phyloP scores from a whole-genome alignment of 768 basidiomycete genomes.

The Suillus fuscotomentosus region DNA sequence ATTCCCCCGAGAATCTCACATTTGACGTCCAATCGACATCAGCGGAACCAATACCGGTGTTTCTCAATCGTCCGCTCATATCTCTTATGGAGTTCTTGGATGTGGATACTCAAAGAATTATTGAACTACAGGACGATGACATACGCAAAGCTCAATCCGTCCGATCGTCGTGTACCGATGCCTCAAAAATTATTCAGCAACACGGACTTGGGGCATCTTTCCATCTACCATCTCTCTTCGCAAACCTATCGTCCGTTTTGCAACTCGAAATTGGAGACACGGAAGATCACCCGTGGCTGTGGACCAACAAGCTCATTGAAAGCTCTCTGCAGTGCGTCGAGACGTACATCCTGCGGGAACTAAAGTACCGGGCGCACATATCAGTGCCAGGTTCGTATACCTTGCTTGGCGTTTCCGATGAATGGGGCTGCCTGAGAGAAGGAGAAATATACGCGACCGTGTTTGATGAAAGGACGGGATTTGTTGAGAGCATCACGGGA shows the following conservation, averaged over 20 bases:
- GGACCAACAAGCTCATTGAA: constrained; percentile 36
- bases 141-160: constrained; percentile 36
- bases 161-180: constrained; percentile 30
- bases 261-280: constrained; percentile 25
- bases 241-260: constrained; percentile 32
- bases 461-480: constrained; percentile 27
- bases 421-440: constrained; percentile 43
- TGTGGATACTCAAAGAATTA: constrained; percentile 32
- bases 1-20: constrained; percentile 40
- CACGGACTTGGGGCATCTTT: constrained; percentile 49
- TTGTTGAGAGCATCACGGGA: constrained; percentile 33
- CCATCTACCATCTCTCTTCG: constrained; percentile 42
- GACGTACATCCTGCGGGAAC: constrained; percentile 46
- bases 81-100: constrained; percentile 46
- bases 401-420: constrained; percentile 53
- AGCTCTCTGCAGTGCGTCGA: constrained; percentile 36
- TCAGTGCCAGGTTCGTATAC: constrained; percentile 48
- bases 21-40: constrained; percentile 52
- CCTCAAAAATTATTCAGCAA: constrained; percentile 39
- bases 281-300: neutral
- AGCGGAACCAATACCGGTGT: constrained; percentile 38
- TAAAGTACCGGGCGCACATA: constrained; percentile 53
- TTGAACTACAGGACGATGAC: constrained; percentile 36
- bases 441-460: constrained; percentile 49
- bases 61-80: constrained; percentile 48